Base-by-base conservation (phyloP, 2,329 filamentous ascomycete species). In the Alternaria ethzedia region DNA sequence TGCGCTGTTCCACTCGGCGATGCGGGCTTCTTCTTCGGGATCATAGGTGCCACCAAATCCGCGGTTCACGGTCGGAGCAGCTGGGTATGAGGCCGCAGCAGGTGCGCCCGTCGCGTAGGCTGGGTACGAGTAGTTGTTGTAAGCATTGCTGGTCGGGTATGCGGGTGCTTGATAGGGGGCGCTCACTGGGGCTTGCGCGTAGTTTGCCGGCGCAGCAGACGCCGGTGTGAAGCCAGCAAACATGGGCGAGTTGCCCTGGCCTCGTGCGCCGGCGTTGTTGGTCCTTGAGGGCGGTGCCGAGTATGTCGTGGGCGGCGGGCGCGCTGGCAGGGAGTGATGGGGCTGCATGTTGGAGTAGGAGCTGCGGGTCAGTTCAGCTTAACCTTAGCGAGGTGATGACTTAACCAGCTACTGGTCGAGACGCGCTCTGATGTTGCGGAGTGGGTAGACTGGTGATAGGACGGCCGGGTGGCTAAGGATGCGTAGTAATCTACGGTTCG, bases 1-100 rank as follows among this genome's bases (percentile, higher is more conserved):
- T 25, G 94, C 93, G 80, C 91, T 95, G 81, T 97, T 94, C 93
- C 95, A 97, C 80, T 97, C 92, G 52, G 94, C 94, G 65, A 97
- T 94, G 79, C 96, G 93, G 28, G 93, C 93, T 61, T 96, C 93
- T 83, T 93, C 91, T 70, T 97, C 93, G 4, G 93, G 89, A 73
- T 97, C 88, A 55, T 87, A 79, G 30, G 79, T 81, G 28, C 75
- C 76, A 66, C 66, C 73, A 26, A 54, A 75, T 70, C 68, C 77
- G 68, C 75, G 78, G 71, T 66, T 74, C 69, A 71, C 63, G 23
- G 72, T 49, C 32, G 68, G 56, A 17, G 70, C 69, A 60, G 68
- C 67, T 43, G 70, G 43, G 49, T 71, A 72, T 6, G 68, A 64
- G 44, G 74, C 36, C 13, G 49, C 52, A 32, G 71, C 58, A 51